Conservation (phyloP, 163 green algal species). For the Scenedesmus sp. region DNA sequence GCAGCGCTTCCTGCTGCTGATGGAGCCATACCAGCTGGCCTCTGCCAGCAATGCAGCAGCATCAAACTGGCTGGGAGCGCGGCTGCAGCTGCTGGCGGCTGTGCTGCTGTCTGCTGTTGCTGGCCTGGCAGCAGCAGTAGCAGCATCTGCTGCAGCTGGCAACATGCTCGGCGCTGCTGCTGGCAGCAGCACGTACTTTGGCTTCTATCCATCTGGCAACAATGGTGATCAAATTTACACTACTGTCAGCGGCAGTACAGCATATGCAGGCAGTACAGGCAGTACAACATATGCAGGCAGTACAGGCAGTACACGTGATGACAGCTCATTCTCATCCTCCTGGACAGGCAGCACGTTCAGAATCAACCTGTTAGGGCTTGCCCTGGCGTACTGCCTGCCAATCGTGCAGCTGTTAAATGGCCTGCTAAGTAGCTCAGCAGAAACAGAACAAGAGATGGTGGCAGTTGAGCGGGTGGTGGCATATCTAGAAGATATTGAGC, state of each 20-base stretch:
- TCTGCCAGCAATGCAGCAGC: slow-evolving; percentile 64
- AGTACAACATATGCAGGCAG: neutral
- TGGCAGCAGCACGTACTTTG: slow-evolving; percentile 9
- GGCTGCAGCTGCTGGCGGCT: slow-evolving; percentile 82
- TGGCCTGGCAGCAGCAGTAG: slow-evolving; percentile 59
- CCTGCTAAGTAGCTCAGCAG: slow-evolving; percentile 80
- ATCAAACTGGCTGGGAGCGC: slow-evolving; percentile 77
- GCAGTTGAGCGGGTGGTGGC: slow-evolving; percentile 84
- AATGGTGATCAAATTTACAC: neutral
- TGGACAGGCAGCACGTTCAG: neutral
- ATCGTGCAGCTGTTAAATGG: slow-evolving; percentile 88
- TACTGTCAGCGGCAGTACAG: neutral
- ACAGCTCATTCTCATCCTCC: no score
- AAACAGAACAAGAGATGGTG: slow-evolving; percentile 91
- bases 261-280: neutral
- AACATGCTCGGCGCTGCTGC: neutral
- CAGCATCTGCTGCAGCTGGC: neutral
- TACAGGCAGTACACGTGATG: neutral
- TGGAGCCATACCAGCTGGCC: slow-evolving; percentile 58
- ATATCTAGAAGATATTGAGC: slow-evolving; percentile 53
- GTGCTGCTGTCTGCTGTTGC: slow-evolving; percentile 64
- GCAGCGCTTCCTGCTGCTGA: slow-evolving; percentile 27
- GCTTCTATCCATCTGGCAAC: neutral
- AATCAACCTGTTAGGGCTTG: slow-evolving; percentile 59
- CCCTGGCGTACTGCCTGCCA: slow-evolving; percentile 85